Base-by-base conservation (phyloP, 2,329 filamentous ascomycete species). In the Chaetomium sp. region DNA sequence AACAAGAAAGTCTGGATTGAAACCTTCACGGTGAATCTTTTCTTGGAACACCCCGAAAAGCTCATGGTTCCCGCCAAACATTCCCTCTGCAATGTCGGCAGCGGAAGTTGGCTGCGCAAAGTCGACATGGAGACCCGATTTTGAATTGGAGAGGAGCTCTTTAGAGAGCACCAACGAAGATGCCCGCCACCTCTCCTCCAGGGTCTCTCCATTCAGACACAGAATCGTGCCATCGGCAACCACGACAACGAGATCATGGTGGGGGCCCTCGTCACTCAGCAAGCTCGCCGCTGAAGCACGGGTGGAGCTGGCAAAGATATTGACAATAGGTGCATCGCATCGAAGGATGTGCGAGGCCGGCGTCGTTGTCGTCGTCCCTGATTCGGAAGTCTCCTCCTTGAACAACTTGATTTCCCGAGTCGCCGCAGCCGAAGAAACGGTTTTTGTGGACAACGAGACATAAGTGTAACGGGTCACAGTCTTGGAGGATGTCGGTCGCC, bases 401-500 rank as follows among this genome's bases (percentile, higher is more conserved):
- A 85, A 86, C 2, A 85, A 68, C 1, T 79, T 80, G 38, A 86
- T 71, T 63, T 79, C 79, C 41, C 75, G 71, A 38, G 75, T 71
- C 1, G 73, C 68, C 1, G 71, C 70, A 3, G 73, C 68, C 1
- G 72, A 70, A 1, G 59, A 54, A 1, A 54, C 63, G 50, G 79
- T 74, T 55, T 72, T 70, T 1, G 79, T 84, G 9, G 52, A 41
- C 8, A 59, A 46, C 6, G 82, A 79, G 43, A 80, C 76, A 62
- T 85, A 86, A 2, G 84, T 86, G 64, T 82, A 82, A 62, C 84
- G 76, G 42, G 76, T 73, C 36, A 80, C 71, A 56, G 77, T 75
- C 59, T 70, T 76, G 53, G 70, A 72, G 27, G 74, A 73, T 9
- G 76, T 68, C 46, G 72, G 72, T 62, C 80, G 76, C 59, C 76